Percentiles rank a stretch among this genome's conserved stretches.
phyloP scores from a whole-genome alignment of 164 flowering plant genomes.

The Sextonia rubra region DNA sequence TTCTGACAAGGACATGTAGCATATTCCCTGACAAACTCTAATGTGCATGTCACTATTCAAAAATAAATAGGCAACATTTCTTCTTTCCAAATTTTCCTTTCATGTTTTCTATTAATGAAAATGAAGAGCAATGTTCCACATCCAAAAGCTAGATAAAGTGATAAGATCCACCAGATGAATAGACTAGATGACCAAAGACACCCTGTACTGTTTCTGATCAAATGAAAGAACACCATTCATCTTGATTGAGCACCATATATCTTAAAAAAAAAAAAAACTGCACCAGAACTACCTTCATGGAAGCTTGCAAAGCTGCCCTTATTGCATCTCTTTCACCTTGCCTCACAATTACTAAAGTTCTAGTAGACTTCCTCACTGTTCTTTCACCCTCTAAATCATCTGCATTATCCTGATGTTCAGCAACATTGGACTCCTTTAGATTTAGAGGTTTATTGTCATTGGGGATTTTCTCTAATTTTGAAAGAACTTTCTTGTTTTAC shows the following conservation, averaged over 20 bases:
- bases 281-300: constrained; percentile 56
- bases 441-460: constrained; percentile 34
- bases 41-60: no score
- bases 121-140: no score
- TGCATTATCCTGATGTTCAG: constrained; percentile 47
- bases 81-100: no score
- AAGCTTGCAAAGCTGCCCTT: constrained; percentile 90
- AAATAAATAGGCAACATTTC: no score
- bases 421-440: constrained; percentile 23
- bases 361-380: constrained; percentile 81
- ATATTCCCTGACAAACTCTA: no score
- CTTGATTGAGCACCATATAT: background rate
- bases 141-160: no score
- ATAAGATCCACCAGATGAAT: background rate
- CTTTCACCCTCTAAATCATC: constrained; percentile 74
- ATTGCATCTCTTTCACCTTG: constrained; percentile 99
- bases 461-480: constrained; percentile 33
- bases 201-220: background rate
- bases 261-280: background rate
- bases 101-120: no score
- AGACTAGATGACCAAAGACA: background rate
- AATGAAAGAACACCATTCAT: background rate
- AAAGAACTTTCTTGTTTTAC: constrained; percentile 59
- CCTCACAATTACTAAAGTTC: constrained; percentile 87
- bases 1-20: no score